Evolutionary conservation across 352 stramenopile species (phyloP), one percentile per base, ranked within the genome.

Genomic region (Aphanomyces astaci): DNA sequence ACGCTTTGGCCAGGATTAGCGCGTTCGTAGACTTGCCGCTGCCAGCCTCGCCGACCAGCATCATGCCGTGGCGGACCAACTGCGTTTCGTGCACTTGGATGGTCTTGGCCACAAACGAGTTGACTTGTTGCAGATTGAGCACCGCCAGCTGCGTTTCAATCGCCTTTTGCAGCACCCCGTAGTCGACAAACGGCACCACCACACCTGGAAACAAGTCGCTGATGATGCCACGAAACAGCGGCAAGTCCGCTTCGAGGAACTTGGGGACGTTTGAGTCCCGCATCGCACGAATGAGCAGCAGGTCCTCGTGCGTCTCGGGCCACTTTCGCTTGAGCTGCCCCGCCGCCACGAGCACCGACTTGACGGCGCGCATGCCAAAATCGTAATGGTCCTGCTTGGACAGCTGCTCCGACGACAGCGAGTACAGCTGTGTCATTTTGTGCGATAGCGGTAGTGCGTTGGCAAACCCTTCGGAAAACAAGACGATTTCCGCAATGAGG

Each of bases 321-420:
- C 98, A 93, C 53, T 96, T 96, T 0, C 93, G 87, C 72, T 98
- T 98, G 19, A 98, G 76, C 55, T 97, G 89, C 0, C 94, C 94
- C 7, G 94, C 94, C 7, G 92, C 93, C 17, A 98, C 94, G 2
- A 98, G 78, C 17, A 98, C 94, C 0, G 89, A 96, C 77, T 97
- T 97, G 4, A 97, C 84, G 22, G 92, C 93, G 33, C 92, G 82
- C 88, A 98, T 97, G 39, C 89, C 93, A 71, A 97, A 98, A 70
- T 97, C 92, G 64, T 98, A 98, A 71, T 98, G 93, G 45, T 96
- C 87, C 60, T 98, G 93, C 63, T 98, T 97, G 11, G 88, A 97
- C 28, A 98, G 72, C 57, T 98, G 93, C 56, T 98, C 93, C 68
- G 84, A 96, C 7, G 87, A 93, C 0, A 98, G 78, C 11, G 90